Evolutionary conservation across 495 filamentous ascomycete species (phyloP), one percentile per base, ranked within the genome.

Genomic region (Aspergillus baeticus): DNA sequence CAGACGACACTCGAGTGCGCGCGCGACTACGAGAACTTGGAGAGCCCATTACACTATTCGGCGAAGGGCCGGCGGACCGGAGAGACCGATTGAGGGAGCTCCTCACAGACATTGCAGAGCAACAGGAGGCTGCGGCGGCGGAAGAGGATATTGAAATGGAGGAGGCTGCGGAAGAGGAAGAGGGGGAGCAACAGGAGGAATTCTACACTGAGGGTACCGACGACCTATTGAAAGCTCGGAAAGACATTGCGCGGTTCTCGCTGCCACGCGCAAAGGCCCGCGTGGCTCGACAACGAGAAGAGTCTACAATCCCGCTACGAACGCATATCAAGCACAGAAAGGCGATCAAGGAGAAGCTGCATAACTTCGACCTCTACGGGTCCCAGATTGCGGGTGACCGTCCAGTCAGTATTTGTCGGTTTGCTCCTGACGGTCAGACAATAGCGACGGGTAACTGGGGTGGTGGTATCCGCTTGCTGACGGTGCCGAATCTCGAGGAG

Each of bases 21-120:
- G 75, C 82, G 21, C 84, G 84, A 34, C 75, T 98, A 49, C 87
- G 95, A 62, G 87, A 92, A 61, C 77, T 96, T 34, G 89, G 88
- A 10, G 87, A 99, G 67, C 95, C 94, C 2, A 87, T 98, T 52
- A 99, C 95, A 5, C 79, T 98, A 0, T 99, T 99, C 62, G 94
- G 91, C 41, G 94, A 99, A 78, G 92, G 90, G 6, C 88, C 87
- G 0, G 85, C 77, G 6, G 93, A 98, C 61, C 78, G 94, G 54
- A 81, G 94, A 74, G 94, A 97, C 58, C 83, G 94, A 53, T 67
- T 99, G 56, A 84, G 94, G 63, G 88, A 90, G 66, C 74, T 98
- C 0, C 76, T 98, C 37, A 86, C 87, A 3, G 81, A 83, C 33
- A 76, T 89, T 55, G 83, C 84, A n/a, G 91, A 95, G 59, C 61